phyloP scores from a whole-genome alignment of 495 filamentous ascomycete species.

The Penicillium canariense region DNA sequence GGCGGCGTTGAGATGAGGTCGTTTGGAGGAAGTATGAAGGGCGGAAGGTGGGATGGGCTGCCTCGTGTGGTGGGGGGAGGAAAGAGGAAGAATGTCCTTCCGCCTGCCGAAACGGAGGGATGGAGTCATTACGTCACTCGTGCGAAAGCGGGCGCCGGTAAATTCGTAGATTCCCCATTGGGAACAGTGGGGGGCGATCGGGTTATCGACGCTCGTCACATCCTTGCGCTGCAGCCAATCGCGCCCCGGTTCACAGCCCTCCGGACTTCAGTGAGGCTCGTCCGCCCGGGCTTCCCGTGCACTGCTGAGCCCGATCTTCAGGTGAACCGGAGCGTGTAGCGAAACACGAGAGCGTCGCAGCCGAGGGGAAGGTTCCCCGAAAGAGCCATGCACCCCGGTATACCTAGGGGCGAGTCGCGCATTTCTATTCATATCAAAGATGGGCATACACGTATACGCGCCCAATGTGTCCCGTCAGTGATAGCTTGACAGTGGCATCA shows the following conservation, averaged over 20 bases:
- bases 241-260: not conserved
- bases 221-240: not conserved
- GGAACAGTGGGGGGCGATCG: conserved; percentile 1
- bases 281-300: not conserved
- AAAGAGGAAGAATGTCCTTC: conserved; percentile 1
- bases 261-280: not conserved
- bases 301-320: conserved; percentile 1
- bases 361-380: not conserved
- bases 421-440: not conserved
- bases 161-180: not conserved
- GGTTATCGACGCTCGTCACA: conserved; percentile 1
- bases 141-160: conserved; percentile 1
- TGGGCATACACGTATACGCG: not conserved
- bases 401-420: not conserved
- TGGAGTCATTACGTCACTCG: conserved; percentile 7
- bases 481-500: conserved; percentile 1
- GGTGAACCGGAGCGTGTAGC: not conserved
- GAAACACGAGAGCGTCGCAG: not conserved
- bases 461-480: not conserved
- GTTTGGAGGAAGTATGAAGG: no score
- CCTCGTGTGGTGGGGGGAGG: not conserved
- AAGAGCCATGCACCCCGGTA: not conserved
- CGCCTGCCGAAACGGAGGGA: not conserved
- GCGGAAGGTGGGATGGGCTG: not conserved
- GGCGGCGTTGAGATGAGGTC: no score